These are phyloP conservation scores for Adansonia grandidieri DNA, from an alignment of 441 rosid genomes.

Conservation along the genomic window DNA sequence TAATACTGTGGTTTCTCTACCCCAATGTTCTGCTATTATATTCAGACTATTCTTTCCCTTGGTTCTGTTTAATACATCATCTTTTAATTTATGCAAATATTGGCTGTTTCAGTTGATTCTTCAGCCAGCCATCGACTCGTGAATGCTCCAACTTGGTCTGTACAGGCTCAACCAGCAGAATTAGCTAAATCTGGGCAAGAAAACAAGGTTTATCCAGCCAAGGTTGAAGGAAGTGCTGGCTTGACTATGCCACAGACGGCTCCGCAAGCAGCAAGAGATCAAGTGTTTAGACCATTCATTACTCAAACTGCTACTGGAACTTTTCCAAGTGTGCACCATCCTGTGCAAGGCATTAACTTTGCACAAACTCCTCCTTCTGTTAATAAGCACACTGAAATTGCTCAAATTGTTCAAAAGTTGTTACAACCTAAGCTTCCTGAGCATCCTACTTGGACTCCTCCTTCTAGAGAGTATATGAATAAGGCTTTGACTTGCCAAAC, in stretches of 20 bases:
- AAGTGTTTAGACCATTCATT: constrained; percentile 57
- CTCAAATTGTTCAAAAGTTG: constrained; percentile 67
- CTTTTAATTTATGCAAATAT: neutral
- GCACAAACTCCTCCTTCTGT: constrained; percentile 49
- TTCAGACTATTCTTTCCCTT: neutral
- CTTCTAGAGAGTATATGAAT: constrained; percentile 92
- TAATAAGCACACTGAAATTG: constrained; percentile 70
- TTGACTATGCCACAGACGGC: constrained; percentile 34
- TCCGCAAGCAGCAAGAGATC: constrained; percentile 62
- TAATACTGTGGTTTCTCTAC: constrained; percentile 5
- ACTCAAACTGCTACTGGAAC: constrained; percentile 59
- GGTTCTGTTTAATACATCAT: neutral
- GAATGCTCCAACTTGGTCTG: constrained; percentile 73
- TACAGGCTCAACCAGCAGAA: constrained; percentile 57
- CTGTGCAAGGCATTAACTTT: constrained; percentile 57
- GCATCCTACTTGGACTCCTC: constrained; percentile 87
- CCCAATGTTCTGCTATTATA: neutral
- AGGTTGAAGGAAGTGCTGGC: constrained; percentile 52
- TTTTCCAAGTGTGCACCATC: constrained; percentile 57
- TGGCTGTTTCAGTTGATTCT: constrained; percentile 58
- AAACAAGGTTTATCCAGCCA: constrained; percentile 51
- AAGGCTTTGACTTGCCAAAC: constrained; percentile 74
- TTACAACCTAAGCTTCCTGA: constrained; percentile 69
- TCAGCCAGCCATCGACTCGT: constrained; percentile 50
- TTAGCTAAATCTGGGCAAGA: constrained; percentile 52